These are phyloP conservation scores for Hypoxylon subgilvum DNA, from an alignment of 495 filamentous ascomycete genomes.

Conservation along the genomic window DNA sequence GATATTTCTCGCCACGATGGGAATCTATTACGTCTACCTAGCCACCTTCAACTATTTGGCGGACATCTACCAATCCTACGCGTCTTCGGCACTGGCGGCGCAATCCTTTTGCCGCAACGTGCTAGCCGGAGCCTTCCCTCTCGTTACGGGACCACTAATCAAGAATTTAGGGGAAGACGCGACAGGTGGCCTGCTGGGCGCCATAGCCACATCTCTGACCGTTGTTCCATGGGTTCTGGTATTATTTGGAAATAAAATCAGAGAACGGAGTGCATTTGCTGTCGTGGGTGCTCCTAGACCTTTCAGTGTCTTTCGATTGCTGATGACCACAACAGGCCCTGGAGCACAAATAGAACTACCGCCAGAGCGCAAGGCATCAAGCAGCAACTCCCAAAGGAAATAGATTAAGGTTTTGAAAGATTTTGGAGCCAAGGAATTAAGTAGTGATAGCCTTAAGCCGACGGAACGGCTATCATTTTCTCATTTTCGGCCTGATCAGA, in stretches of 20 bases:
- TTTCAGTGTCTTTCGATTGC: neutral
- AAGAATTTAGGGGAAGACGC: slow-evolving; percentile 70
- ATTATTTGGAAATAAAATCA: slow-evolving; percentile 78
- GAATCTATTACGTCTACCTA: slow-evolving; percentile 87
- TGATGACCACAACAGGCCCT: slow-evolving; percentile 22
- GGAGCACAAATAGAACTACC: slow-evolving; percentile 28
- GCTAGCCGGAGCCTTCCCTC: slow-evolving; percentile 80
- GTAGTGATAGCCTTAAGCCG: no score
- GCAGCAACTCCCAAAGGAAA: no score
- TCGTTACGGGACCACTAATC: slow-evolving; percentile 77
- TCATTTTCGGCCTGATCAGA: no score
- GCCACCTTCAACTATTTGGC: slow-evolving; percentile 94
- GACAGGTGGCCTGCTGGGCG: slow-evolving; percentile 79
- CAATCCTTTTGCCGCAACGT: slow-evolving; percentile 87
- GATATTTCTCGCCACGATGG: slow-evolving; percentile 78
- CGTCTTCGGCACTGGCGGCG: slow-evolving; percentile 84
- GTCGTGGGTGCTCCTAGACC: slow-evolving; percentile 34
- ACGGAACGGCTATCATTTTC: no score
- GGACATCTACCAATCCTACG: slow-evolving; percentile 86
- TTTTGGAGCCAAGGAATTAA: no score
- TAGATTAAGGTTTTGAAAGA: no score
- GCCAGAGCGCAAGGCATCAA: no score
- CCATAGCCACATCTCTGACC: slow-evolving; percentile 71
- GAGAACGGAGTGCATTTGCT: slow-evolving; percentile 80
- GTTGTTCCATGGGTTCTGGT: slow-evolving; percentile 86